phyloP scores from a whole-genome alignment of 1,284 basidiomycete genomes.

The Coriolopsis trogii region DNA sequence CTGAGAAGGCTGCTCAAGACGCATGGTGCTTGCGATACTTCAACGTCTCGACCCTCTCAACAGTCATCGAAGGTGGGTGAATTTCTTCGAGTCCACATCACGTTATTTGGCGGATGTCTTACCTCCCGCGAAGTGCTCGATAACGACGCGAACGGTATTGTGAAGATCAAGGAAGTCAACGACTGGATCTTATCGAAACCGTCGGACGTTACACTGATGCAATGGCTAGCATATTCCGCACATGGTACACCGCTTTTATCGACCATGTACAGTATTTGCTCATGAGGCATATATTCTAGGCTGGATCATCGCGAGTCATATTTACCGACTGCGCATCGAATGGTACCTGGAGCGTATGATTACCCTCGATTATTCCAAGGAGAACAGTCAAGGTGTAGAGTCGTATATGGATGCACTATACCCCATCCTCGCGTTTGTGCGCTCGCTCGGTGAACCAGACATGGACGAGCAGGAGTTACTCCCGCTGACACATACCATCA shows the following conservation, averaged over 20 bases:
- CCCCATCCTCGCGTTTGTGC: background rate
- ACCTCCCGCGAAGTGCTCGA: background rate
- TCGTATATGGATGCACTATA: background rate
- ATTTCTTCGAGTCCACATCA: background rate
- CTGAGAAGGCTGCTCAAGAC: background rate
- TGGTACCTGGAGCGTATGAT: background rate
- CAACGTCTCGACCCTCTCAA: constrained; percentile 6
- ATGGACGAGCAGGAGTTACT: background rate
- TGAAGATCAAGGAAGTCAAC: constrained; percentile 14
- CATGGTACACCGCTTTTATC: constrained; percentile 2
- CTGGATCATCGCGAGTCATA: constrained; percentile 2
- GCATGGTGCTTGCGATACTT: constrained; percentile 11
- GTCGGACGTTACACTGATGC: constrained; percentile 1
- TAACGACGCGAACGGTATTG: constrained; percentile 10
- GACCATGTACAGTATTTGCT: background rate
- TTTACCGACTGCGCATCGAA: constrained; percentile 5
- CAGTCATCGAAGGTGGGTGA: constrained; percentile 7
- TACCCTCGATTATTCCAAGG: background rate
- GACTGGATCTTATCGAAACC: constrained; percentile 3
- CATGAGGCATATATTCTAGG: constrained; percentile 4
- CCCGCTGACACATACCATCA: too few relatives aligned
- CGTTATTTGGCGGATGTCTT: background rate
- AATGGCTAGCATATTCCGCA: constrained; percentile 11
- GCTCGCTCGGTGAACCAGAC: background rate
- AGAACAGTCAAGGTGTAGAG: background rate